phyloP scores from a whole-genome alignment of 1,284 basidiomycete species.

The Peniophora sp. region DNA sequence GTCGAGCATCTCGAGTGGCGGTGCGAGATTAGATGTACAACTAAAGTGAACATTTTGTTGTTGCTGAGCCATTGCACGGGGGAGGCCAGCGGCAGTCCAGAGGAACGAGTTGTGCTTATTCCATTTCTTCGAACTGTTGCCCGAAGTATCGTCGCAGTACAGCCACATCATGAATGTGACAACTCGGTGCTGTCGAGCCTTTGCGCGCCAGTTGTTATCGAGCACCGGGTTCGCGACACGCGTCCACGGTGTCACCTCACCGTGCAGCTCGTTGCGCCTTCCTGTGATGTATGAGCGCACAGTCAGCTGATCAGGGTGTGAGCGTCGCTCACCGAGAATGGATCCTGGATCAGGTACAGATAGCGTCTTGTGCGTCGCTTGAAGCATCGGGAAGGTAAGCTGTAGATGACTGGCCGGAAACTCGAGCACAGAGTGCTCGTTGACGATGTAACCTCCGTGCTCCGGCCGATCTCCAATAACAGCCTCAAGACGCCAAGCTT shows the following conservation, averaged over 20 bases:
- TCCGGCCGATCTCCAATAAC: neutral
- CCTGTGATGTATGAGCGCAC: neutral
- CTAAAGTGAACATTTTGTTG: conserved; percentile 30
- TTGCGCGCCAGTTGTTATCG: neutral
- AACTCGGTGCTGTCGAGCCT: conserved; percentile 10
- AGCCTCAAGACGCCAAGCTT: neutral
- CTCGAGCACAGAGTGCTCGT: neutral
- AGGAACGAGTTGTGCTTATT: conserved; percentile 35
- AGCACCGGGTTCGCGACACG: neutral
- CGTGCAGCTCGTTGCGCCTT: neutral
- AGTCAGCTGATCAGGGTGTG: neutral
- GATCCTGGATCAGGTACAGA: too few species aligned
- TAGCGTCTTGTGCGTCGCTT: too few species aligned
- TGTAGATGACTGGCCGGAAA: neutral
- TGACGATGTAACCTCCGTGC: neutral
- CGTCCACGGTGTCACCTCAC: neutral
- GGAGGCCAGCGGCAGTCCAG: conserved; percentile 24
- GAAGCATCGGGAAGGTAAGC: too few species aligned
- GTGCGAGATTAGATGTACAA: conserved; percentile 29
- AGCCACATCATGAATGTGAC: conserved; percentile 23
- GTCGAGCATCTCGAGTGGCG: conserved; percentile 35
- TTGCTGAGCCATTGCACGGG: conserved; percentile 13
- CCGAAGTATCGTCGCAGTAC: conserved; percentile 35
- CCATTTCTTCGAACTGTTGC: conserved; percentile 35
- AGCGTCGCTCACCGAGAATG: too few species aligned